These are phyloP conservation scores for Apiotrichum gracile DNA, from an alignment of 1,284 basidiomycete genomes.

Conservation along the genomic window DNA sequence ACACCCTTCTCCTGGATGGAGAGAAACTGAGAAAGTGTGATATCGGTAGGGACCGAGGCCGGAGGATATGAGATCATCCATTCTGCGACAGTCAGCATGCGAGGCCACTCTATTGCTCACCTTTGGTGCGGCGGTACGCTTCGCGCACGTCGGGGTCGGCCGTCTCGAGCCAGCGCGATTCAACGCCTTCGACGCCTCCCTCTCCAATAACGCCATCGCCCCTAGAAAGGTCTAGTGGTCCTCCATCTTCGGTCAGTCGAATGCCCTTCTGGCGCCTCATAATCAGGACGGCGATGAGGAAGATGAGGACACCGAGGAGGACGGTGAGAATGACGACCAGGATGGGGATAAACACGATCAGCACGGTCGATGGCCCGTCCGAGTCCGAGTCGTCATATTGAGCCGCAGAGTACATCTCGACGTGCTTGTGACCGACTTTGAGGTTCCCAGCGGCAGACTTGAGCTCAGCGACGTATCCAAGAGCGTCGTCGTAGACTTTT, in stretches of 20 bases:
- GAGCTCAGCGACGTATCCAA: not conserved
- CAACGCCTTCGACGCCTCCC: constrained; percentile 84
- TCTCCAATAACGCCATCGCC: constrained; percentile 84
- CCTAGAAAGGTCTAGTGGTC: constrained; percentile 86
- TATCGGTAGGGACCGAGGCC: constrained; percentile 87
- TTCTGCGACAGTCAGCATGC: constrained; percentile 52
- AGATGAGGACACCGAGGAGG: constrained; percentile 82
- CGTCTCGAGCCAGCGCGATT: constrained; percentile 86
- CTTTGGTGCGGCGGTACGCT: constrained; percentile 80
- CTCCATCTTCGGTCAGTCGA: constrained; percentile 75
- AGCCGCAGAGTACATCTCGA: not conserved
- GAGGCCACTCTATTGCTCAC: constrained; percentile 46
- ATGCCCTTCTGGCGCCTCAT: constrained; percentile 75
- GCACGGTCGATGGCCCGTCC: constrained; percentile 30
- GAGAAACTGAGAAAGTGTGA: constrained; percentile 91
- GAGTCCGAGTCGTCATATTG: not conserved
- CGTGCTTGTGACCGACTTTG: not conserved
- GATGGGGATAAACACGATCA: constrained; percentile 59
- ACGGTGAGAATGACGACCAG: constrained; percentile 88
- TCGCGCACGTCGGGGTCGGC: constrained; percentile 63
- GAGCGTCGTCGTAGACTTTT: not conserved
- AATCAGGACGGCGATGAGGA: constrained; percentile 78
- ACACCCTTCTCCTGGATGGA: constrained; percentile 98
- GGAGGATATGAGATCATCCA: constrained; percentile 87
- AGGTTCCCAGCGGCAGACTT: not conserved